A percentile compares a stretch with the other conserved stretches of the same genome.
Evolutionary conservation across 1,284 basidiomycete genomes (phyloP).

Genomic region (Volvariella volvacea): DNA sequence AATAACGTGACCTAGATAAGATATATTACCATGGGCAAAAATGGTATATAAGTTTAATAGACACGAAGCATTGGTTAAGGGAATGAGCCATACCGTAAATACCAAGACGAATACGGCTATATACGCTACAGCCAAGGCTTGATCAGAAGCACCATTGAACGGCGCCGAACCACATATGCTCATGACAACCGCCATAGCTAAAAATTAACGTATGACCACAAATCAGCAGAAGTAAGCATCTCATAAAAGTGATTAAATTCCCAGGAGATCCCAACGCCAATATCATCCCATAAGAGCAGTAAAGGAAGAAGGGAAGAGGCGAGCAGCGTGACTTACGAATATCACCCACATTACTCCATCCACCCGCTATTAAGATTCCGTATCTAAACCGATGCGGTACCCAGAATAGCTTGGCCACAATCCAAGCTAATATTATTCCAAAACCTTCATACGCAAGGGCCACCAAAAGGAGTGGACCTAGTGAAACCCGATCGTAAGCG

Average conservation of each 20-base stretch:
- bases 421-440: constrained; percentile 48
- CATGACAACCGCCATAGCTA: constrained; percentile 52
- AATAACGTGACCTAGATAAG: constrained; percentile 31
- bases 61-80: neutral
- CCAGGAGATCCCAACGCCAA: no score
- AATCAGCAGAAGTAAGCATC: no score
- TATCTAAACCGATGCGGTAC: constrained; percentile 70
- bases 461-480: constrained; percentile 51
- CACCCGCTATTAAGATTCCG: constrained; percentile 57
- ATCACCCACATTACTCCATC: constrained; percentile 61
- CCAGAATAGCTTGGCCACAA: constrained; percentile 64
- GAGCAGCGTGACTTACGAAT: constrained; percentile 54
- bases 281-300: no score
- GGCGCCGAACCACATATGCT: constrained; percentile 30
- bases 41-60: constrained; percentile 33
- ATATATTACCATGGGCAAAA: constrained; percentile 4
- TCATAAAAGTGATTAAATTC: no score
- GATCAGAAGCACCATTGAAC: constrained; percentile 27
- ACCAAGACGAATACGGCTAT: constrained; percentile 39
- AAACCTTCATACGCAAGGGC: constrained; percentile 46
- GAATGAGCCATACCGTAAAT: constrained; percentile 23
- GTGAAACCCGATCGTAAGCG: neutral
- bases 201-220: constrained; percentile 5
- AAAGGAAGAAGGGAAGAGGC: no score
- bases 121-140: constrained; percentile 58